phyloP scores from a whole-genome alignment of 148 eudicot genomes.

The Nepenthes gracilis region DNA sequence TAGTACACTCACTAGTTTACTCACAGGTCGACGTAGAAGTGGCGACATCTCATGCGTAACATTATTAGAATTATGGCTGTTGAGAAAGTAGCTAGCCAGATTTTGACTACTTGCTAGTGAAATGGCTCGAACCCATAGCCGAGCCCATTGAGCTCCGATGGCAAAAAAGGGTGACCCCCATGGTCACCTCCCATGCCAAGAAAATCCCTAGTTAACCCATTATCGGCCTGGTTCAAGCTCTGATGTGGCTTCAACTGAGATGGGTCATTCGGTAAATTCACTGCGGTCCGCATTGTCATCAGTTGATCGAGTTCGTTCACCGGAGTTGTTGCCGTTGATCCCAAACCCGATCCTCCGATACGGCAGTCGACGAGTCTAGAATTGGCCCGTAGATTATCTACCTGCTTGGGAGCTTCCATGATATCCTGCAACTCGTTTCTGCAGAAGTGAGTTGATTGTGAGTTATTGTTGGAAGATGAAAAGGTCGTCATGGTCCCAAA shows the following conservation, averaged over 20 bases:
- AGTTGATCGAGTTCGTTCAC: constrained; percentile 23
- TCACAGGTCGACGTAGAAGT: background rate
- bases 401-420: background rate
- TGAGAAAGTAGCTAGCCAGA: background rate
- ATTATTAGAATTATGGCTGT: background rate
- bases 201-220: constrained; percentile 62
- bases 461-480: constrained; percentile 11
- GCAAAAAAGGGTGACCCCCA: constrained; percentile 38
- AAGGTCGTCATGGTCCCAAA: constrained; percentile 36
- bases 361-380: background rate
- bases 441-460: background rate
- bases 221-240: constrained; percentile 12
- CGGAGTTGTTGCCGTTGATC: constrained; percentile 9
- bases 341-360: constrained; percentile 5
- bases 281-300: constrained; percentile 19
- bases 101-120: constrained; percentile 20
- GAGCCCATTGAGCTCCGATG: constrained; percentile 36
- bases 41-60: background rate
- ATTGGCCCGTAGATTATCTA: background rate
- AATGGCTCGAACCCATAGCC: constrained; percentile 38
- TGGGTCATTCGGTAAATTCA: background rate
- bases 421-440: constrained; percentile 12
- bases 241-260: constrained; percentile 7
- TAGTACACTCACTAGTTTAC: too few species aligned
- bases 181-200: constrained; percentile 62